phyloP scores from a whole-genome alignment of 1,139 yeast species.

The Magnusiomyces tetraspermus region DNA sequence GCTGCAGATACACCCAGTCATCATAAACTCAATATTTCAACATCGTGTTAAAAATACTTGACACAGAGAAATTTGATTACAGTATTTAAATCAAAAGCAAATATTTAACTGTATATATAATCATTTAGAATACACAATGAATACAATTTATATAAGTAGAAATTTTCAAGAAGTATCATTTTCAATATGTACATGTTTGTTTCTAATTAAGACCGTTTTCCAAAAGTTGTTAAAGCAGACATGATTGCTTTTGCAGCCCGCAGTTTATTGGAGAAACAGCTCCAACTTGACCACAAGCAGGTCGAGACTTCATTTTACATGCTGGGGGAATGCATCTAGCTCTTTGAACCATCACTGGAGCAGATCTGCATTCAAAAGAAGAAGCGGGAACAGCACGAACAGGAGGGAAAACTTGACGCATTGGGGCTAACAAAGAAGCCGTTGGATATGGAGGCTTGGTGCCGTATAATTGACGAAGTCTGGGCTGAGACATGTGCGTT shows the following conservation, averaged over 20 bases:
- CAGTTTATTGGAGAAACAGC: neutral
- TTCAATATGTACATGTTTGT: no score
- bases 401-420: neutral
- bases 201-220: no score
- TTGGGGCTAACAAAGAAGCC: neutral
- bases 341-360: neutral
- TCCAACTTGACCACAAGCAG: neutral
- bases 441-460: neutral
- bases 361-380: neutral
- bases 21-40: no score
- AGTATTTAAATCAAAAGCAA: no score
- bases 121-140: no score
- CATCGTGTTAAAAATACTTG: no score
- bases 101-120: no score
- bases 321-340: neutral
- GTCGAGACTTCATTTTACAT: neutral
- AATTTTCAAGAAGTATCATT: no score
- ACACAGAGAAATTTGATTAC: no score
- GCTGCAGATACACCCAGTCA: conserved; percentile 2
- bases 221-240: neutral
- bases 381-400: neutral
- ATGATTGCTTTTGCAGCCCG: neutral
- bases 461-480: neutral
- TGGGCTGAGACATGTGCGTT: neutral
- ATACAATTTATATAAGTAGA: no score